Base-by-base conservation (phyloP, 352 stramenopile species). In the Phytophthora crassamura region DNA sequence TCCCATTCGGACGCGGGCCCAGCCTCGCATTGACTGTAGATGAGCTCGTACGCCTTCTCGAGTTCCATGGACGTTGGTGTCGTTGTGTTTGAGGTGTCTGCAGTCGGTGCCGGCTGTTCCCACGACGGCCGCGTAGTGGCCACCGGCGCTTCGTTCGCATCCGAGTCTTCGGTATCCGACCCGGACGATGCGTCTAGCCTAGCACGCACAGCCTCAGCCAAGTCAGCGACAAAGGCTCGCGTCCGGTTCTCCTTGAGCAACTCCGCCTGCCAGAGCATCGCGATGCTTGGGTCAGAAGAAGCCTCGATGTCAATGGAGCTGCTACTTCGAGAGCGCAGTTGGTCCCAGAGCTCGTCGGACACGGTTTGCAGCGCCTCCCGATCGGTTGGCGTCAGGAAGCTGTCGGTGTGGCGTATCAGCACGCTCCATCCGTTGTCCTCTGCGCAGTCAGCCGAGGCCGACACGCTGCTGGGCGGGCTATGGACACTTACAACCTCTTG, bases 241-340 rank as follows among this genome's bases (percentile, higher is more conserved):
- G 78, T 89, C 58, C 73, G 76, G 5, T 64, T 72, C 59, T 89
- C 59, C 11, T 75, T 63, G n/a, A 91, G 66, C 10, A 74, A 88
- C 57, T 84, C 67, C 0, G 60, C 40, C 15, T 84, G 76, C 80
- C 80, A 91, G 2, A 53, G 42, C 6, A 84, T 34, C 7, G 68
- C 74, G 3, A 75, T 54, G 2, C 74, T 71, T 14, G 43, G 28
- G n/a, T 65, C 66, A 7, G 47, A 18, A 12, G 54, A 57, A 42
- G 25, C n/a, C 7, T 12, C n/a, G 14, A 11, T 61, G 34, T 48
- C 55, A 32, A 42, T 16, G 14, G 35, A 57, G 20, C 34, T 61
- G 7, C 45, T 69, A n/a, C 59, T 65, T 32, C 32, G 59, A 48
- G 58, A 69, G 2, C 47, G 40, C 4, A 88, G 36, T 14, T 53